Evolutionary conservation across 2,329 filamentous ascomycete genomes (phyloP).

Genomic region (Fusarium gaditjirri): DNA sequence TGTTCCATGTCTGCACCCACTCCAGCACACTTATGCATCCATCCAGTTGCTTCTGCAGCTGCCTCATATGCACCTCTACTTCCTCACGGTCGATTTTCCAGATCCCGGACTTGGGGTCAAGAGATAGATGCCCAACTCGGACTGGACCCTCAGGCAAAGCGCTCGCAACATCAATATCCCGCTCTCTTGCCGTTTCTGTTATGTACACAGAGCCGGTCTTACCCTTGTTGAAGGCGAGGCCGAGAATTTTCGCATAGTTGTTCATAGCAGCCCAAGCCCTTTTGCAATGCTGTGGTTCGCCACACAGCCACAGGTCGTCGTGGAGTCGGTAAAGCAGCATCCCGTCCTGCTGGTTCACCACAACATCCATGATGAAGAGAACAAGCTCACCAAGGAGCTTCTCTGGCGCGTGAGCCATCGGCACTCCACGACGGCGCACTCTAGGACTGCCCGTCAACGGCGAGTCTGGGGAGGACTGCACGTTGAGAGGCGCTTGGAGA

Average conservation of each 20-base stretch:
- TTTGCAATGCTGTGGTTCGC: neutral
- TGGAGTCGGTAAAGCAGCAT: neutral
- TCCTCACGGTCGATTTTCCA: neutral
- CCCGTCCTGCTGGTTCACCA: neutral
- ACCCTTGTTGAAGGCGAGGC: neutral
- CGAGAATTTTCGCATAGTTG: neutral
- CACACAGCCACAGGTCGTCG: neutral
- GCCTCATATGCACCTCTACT: neutral
- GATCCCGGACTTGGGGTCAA: neutral
- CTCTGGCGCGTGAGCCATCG: constrained; percentile 2
- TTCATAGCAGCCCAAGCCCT: constrained; percentile 1
- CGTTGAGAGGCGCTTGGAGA: neutral
- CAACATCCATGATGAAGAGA: constrained; percentile 2
- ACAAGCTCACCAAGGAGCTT: neutral
- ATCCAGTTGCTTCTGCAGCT: neutral
- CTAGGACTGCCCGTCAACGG: neutral
- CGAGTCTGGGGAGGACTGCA: neutral
- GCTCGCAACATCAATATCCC: neutral
- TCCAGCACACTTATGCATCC: neutral
- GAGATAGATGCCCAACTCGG: neutral
- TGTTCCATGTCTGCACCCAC: neutral
- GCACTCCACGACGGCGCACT: neutral
- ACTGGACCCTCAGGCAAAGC: neutral
- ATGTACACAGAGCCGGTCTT: constrained; percentile 1
- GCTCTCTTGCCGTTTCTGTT: accelerated